Conservation (phyloP, 1,284 basidiomycete species). For the Cutaneotrichosporon cyanovorans region DNA sequence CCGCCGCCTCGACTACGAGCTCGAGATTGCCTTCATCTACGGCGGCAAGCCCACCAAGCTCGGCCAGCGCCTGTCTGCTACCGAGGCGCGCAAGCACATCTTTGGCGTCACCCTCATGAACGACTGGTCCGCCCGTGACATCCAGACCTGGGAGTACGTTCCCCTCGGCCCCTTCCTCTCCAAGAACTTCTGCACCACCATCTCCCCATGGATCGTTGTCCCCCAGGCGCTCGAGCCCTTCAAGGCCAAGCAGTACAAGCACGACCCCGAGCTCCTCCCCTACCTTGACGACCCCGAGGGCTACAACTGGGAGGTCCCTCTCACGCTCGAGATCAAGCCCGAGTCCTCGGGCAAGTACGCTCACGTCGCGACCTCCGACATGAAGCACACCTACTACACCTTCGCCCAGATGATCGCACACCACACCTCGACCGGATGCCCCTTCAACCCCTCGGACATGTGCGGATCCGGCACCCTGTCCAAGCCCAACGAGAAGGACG, state of each 20-base stretch:
- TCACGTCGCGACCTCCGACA: slow-evolving; percentile 4
- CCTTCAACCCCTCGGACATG: slow-evolving; percentile 23
- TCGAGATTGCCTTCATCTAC: slow-evolving; percentile 22
- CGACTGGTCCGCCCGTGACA: slow-evolving; percentile 27
- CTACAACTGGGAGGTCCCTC: slow-evolving; percentile 11
- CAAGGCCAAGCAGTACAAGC: slow-evolving; percentile 16
- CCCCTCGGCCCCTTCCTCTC: slow-evolving; percentile 21
- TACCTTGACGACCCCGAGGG: slow-evolving; percentile 19
- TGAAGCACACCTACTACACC: slow-evolving; percentile 17
- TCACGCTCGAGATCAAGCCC: slow-evolving; percentile 12
- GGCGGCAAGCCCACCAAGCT: slow-evolving; percentile 17
- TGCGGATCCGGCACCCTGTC: slow-evolving; percentile 28
- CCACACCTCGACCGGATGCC: slow-evolving; percentile 24
- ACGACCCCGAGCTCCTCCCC: slow-evolving; percentile 13
- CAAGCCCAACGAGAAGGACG: slow-evolving; percentile 5
- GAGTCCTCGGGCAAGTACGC: slow-evolving; percentile 5
- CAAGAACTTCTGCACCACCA: slow-evolving; percentile 30
- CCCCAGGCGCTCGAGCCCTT: slow-evolving; percentile 23
- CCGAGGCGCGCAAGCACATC: slow-evolving; percentile 17
- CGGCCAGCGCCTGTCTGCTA: slow-evolving; percentile 16
- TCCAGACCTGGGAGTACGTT: slow-evolving; percentile 22
- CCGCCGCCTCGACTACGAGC: slow-evolving; percentile 24
- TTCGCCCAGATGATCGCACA: slow-evolving; percentile 26
- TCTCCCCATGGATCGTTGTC: slow-evolving; percentile 23
- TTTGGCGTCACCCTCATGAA: slow-evolving; percentile 25